A percentile compares a stretch with the other conserved stretches of the same genome.
phyloP scores from a whole-genome alignment of 1,139 yeast genomes.

The Meyerozyma sp. region DNA sequence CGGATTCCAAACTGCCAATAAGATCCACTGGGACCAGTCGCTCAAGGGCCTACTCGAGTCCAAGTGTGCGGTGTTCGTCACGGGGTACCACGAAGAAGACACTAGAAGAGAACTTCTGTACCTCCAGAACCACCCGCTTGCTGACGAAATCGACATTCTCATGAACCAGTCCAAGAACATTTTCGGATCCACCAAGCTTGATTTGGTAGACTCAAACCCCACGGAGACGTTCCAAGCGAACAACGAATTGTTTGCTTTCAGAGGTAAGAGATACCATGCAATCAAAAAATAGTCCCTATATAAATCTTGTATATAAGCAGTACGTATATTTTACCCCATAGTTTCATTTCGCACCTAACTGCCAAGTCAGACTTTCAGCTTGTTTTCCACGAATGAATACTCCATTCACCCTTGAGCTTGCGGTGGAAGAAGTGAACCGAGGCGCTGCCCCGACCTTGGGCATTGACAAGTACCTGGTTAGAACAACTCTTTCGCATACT shows the following conservation, averaged over 20 bases:
- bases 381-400: slow-evolving; percentile 14
- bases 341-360: not conserved
- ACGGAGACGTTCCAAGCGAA: slow-evolving; percentile 91
- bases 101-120: slow-evolving; percentile 65
- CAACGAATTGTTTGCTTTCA: slow-evolving; percentile 80
- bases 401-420: slow-evolving; percentile 17
- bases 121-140: slow-evolving; percentile 55
- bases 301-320: slow-evolving; percentile 11
- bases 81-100: slow-evolving; percentile 84
- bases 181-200: slow-evolving; percentile 89
- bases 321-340: not conserved
- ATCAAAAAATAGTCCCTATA: slow-evolving; percentile 27
- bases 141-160: slow-evolving; percentile 73
- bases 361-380: not conserved
- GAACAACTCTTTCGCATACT: slow-evolving; percentile 17
- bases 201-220: slow-evolving; percentile 84
- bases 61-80: slow-evolving; percentile 85
- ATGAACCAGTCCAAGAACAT: slow-evolving; percentile 69
- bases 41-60: slow-evolving; percentile 85
- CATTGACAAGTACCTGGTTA: slow-evolving; percentile 6
- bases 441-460: not conserved
- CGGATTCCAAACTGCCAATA: slow-evolving; percentile 82
- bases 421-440: slow-evolving; percentile 12
- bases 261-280: slow-evolving; percentile 97
- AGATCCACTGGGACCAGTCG: slow-evolving; percentile 75